These are phyloP conservation scores for Excoecaria cochinchinensis DNA, from an alignment of 345 rosid species.

Conservation along the genomic window DNA sequence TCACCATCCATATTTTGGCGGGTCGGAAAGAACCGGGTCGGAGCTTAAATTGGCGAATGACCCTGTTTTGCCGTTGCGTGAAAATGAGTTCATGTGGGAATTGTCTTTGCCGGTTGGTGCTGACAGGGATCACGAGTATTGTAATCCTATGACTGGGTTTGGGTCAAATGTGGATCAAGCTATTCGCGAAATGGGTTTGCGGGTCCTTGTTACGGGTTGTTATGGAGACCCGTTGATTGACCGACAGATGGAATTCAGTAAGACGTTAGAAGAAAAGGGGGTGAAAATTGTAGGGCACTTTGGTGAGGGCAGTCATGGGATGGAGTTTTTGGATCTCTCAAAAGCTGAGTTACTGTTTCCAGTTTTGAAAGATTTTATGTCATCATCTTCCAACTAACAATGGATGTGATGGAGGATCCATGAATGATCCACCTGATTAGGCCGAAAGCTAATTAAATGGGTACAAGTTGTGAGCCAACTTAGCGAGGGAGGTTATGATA, in stretches of 20 bases:
- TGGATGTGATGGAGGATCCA: too few relatives aligned
- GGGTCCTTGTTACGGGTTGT: background rate
- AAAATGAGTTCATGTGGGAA: constrained; percentile 52
- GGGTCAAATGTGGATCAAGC: background rate
- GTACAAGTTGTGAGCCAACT: too few relatives aligned
- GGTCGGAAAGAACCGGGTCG: constrained; percentile 40
- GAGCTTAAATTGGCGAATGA: constrained; percentile 40
- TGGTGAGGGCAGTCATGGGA: background rate
- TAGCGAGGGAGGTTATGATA: too few relatives aligned
- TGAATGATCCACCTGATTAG: too few relatives aligned
- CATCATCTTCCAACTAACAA: background rate
- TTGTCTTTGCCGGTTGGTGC: constrained; percentile 48
- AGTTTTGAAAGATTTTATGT: background rate
- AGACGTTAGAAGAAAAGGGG: background rate
- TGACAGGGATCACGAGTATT: constrained; percentile 55
- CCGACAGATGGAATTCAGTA: background rate
- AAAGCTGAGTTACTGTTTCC: constrained; percentile 1
- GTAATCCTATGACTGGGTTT: constrained; percentile 39
- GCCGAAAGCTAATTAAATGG: too few relatives aligned
- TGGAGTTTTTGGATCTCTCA: background rate
- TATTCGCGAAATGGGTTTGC: background rate
- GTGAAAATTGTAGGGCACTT: background rate
- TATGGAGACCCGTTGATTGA: constrained; percentile 15
- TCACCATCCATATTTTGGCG: constrained; percentile 63
- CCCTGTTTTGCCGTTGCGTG: constrained; percentile 22